phyloP scores from a whole-genome alignment of 805 yeast genomes.

The Alloascoidea africana region DNA sequence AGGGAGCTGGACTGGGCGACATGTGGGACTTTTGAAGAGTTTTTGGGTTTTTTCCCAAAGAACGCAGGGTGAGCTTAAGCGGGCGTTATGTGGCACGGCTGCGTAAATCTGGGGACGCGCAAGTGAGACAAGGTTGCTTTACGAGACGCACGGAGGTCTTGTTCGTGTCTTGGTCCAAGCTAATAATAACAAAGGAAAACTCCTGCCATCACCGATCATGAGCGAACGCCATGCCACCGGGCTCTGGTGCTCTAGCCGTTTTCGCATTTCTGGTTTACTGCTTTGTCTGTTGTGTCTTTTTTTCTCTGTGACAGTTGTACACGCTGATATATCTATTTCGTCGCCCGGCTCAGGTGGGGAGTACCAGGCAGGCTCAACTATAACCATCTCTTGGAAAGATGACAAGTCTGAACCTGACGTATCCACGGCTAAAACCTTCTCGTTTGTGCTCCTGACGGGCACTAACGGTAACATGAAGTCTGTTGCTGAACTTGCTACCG shows the following conservation, averaged over 20 bases:
- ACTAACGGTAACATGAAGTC: conserved; percentile 31
- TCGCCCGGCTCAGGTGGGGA: not conserved
- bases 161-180: too few relatives aligned
- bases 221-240: too few relatives aligned
- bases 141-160: too few relatives aligned
- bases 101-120: too few relatives aligned
- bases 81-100: too few relatives aligned
- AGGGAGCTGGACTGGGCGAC: conserved; percentile 30
- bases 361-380: conserved; percentile 4
- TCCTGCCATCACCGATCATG: too few relatives aligned
- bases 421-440: conserved; percentile 25
- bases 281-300: too few relatives aligned
- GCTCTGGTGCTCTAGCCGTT: too few relatives aligned
- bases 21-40: conserved; percentile 5
- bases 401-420: conserved; percentile 34
- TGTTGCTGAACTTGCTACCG: conserved; percentile 17
- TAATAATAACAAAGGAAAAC: too few relatives aligned
- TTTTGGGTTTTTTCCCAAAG: conserved; percentile 4
- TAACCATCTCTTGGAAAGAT: conserved; percentile 41
- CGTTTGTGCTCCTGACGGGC: conserved; percentile 58
- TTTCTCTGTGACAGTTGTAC: not conserved
- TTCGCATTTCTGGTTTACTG: too few relatives aligned
- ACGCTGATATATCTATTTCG: not conserved
- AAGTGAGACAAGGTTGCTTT: too few relatives aligned
- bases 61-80: too few relatives aligned